Base-by-base conservation (phyloP, 2,329 filamentous ascomycete species). In the Gaeumannomyces sp. region DNA sequence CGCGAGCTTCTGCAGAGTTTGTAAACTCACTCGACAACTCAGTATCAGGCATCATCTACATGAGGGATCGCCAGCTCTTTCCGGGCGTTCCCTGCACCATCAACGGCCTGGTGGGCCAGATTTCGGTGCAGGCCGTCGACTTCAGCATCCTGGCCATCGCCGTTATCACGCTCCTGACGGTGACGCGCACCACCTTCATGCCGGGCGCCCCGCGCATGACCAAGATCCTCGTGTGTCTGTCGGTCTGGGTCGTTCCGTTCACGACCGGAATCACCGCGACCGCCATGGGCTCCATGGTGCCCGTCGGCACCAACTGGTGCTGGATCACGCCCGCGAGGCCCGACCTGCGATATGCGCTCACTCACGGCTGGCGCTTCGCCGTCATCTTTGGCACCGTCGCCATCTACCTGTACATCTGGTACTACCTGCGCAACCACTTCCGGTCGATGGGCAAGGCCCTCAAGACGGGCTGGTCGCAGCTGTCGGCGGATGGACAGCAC, bases 61-160 rank as follows among this genome's bases (percentile, higher is more conserved):
- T 78, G 5, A 66, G 67, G 4, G 69, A 73, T 35, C 66, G 67
- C 0, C 68, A 73, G 16, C 68, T 77, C 22, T 58, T 65, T 8
- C 65, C 71, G 11, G 74, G 76, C 16, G 19, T 69, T 0, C 74
- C 73, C 3, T 81, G 79, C 67, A 72, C 72, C 11, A 64, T 76
- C 25, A 82, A 81, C 67, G 80, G 78, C 50, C 79, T 76, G 70
- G 66, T 80, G 53, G 78, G 78, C 29, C 80, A 81, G 64, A 72
- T 80, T 60, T 79, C 76, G 2, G 79, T 80, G 16, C 79, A 81
- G 69, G 76, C 77, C 3, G 73, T 73, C 29, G 76, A 78, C 65
- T 77, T 80, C 66, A 77, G 75, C 35, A 78, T 81, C 63, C 72
- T 81, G 19, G 75, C 78, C 50, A 81, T 81, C 31, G 74, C 78